Evolutionary conservation across 306 rosid genomes (phyloP), one percentile per base, ranked within the genome.

Genomic region (Acmispon strigosus): DNA sequence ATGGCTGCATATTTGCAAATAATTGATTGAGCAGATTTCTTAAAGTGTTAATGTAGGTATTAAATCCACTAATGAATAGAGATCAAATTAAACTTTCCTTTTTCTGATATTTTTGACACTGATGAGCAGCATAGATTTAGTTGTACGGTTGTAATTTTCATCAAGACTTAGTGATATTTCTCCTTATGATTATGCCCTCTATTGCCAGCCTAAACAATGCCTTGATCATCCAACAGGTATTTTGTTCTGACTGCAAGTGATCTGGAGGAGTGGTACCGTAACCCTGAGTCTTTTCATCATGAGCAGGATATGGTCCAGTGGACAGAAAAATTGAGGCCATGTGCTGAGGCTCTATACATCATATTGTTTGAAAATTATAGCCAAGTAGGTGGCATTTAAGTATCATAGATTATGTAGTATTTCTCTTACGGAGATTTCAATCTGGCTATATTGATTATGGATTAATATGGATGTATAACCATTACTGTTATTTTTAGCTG

Each of bases 291-390:
- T 76, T 93, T 93, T 76, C 98, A 93, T 79, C 98, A 93, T 8
- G 98, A 93, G 87, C 97, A 93, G 81, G 98, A 93, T 83, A 93
- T 93, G 98, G 84, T 93, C 79, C 96, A 90, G 86, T 93, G 98
- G 97, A 90, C 97, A 27, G 98, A 93, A 83, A 93, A 88, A 80
- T 81, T 93, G 77, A 87, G 98, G 82, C 98, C 98, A 48, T 93
- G 97, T 68, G 97, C 98, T 60, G 98, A 93, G 78, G 98, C 98
- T 72, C 71, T 93, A 52, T 93, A 88, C 82, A 93, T 93, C 34
- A 90, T 93, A 66, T 73, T 93, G 81, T 93, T 93, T 87, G 97
- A 90, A 88, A 93, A 87, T 74, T 80, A 93, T 76, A 90, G 90
- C 76, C 96, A 87, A 89, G 98, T 93, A 84, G 80, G 86, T 74